phyloP scores from a whole-genome alignment of 1,284 basidiomycete genomes.

The Porodaedalea pini region DNA sequence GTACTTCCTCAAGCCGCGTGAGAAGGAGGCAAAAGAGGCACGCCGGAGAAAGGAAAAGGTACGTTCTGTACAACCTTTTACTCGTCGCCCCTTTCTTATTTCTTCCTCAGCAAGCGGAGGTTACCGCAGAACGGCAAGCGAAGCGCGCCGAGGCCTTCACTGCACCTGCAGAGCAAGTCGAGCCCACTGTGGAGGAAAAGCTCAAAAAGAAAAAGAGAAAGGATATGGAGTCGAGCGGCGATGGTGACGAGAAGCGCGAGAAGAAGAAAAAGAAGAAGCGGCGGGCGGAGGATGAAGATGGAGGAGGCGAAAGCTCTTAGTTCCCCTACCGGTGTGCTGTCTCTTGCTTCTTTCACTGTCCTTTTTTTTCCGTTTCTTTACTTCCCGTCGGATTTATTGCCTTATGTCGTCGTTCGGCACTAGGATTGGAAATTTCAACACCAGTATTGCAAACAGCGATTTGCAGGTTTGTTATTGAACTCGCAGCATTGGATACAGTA shows the following conservation, averaged over 20 bases:
- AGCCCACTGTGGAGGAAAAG: slow-evolving; percentile 76
- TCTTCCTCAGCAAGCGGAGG: slow-evolving; percentile 65
- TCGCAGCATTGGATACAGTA: too few species aligned
- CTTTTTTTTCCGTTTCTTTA: too few species aligned
- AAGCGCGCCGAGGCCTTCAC: slow-evolving; percentile 83
- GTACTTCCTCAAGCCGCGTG: slow-evolving; percentile 90
- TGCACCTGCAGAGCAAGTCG: slow-evolving; percentile 72
- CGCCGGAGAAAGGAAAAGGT: slow-evolving; percentile 71
- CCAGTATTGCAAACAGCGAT: too few species aligned
- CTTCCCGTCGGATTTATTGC: too few species aligned
- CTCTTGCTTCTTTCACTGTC: too few species aligned
- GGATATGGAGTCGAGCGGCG: neutral
- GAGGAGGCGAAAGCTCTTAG: slow-evolving; percentile 23
- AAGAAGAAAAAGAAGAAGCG: slow-evolving; percentile 29
- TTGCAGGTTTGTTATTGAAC: too few species aligned
- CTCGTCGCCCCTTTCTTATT: slow-evolving; percentile 6
- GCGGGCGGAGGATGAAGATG: slow-evolving; percentile 24
- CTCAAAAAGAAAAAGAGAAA: slow-evolving; percentile 48
- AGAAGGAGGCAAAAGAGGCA: slow-evolving; percentile 69
- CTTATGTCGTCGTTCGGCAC: too few species aligned
- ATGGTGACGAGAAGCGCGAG: neutral
- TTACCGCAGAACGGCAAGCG: slow-evolving; percentile 61
- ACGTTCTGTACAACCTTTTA: slow-evolving; percentile 6
- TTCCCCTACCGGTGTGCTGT: neutral
- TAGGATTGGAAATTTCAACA: too few species aligned